These are phyloP conservation scores for Bryoglossum gracile DNA, from an alignment of 495 filamentous ascomycete genomes.

Conservation along the genomic window DNA sequence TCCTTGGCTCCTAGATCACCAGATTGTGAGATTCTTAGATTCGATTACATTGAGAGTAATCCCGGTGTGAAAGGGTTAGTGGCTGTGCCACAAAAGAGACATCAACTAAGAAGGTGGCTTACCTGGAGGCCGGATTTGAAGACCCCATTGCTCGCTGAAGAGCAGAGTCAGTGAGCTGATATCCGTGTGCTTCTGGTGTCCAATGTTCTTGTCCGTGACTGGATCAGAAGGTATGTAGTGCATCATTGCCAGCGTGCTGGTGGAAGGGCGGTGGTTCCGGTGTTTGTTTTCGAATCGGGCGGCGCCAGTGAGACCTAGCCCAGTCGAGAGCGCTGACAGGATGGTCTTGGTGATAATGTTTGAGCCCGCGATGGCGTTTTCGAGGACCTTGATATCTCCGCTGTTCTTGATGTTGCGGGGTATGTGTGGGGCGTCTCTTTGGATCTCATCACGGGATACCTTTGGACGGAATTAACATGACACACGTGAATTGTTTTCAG, in stretches of 20 bases:
- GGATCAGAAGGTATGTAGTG: conserved; percentile 41
- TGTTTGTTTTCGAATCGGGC: conserved; percentile 45
- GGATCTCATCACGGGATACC: conserved; percentile 41
- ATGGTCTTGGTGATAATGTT: conserved; percentile 46
- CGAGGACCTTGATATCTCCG: conserved; percentile 36
- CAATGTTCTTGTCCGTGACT: conserved; percentile 33
- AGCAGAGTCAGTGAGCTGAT: conserved; percentile 50
- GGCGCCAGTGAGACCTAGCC: conserved; percentile 33
- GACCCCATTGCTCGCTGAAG: conserved; percentile 49
- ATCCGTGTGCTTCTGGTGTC: conserved; percentile 53
- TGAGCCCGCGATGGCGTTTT: conserved; percentile 39
- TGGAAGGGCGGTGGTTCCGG: conserved; percentile 42
- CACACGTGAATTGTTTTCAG: background rate
- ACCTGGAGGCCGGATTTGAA: conserved; percentile 43
- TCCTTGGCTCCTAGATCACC: conserved; percentile 27
- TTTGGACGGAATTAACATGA: conserved; percentile 10
- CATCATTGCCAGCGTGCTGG: conserved; percentile 39
- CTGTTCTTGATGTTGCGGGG: conserved; percentile 42
- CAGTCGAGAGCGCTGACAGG: conserved; percentile 41
- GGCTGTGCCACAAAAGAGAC: background rate
- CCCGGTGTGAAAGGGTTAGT: background rate
- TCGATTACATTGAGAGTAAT: background rate
- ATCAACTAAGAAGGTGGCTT: background rate
- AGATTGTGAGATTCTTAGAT: background rate
- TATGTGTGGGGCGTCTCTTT: conserved; percentile 36